Conservation (phyloP, 305 asterid genomes). For the Fraxinus xanthoxyloides region DNA sequence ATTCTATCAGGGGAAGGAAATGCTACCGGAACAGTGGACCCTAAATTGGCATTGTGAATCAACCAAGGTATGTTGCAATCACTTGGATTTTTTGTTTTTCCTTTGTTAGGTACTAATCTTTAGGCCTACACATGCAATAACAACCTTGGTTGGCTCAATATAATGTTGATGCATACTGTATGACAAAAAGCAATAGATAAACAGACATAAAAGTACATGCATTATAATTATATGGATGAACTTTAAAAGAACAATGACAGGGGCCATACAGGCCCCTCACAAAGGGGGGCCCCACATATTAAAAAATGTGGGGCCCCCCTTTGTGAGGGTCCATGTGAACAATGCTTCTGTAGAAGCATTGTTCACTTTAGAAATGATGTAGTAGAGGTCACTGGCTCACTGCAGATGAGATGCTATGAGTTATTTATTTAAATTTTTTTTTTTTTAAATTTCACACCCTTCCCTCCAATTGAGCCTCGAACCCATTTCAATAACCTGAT, state of each 20-base stretch:
- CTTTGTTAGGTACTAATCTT: neutral
- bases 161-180: neutral
- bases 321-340: too few species aligned
- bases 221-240: neutral
- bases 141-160: neutral
- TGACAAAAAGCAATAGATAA: neutral
- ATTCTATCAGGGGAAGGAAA: constrained; percentile 81
- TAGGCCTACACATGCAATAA: neutral
- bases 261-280: too few species aligned
- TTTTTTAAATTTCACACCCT: neutral
- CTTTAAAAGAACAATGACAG: too few species aligned
- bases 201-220: neutral
- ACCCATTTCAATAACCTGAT: neutral
- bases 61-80: constrained; percentile 15
- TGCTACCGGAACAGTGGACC: constrained; percentile 72
- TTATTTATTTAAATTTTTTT: too few species aligned
- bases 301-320: too few species aligned
- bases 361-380: neutral
- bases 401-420: neutral
- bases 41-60: constrained; percentile 48
- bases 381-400: neutral
- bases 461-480: neutral
- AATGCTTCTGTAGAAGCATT: too few species aligned
- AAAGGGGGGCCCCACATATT: too few species aligned
- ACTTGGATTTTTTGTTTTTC: constrained; percentile 11